Conservation (phyloP, 164 flowering plant genomes). For the Vitis riparia region DNA sequence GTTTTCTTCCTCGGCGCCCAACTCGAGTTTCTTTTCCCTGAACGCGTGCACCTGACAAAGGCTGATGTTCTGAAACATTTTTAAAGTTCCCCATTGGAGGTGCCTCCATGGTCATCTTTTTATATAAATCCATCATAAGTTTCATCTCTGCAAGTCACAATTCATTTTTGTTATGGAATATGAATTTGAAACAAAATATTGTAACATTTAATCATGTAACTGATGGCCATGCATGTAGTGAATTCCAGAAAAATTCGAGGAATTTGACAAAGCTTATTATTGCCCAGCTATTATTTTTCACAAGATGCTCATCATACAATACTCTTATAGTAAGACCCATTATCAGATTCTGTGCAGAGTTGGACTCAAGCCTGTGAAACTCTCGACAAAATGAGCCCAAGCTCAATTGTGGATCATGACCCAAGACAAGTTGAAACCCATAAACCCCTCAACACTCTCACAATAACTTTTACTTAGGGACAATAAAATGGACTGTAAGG, state of each 20-base stretch:
- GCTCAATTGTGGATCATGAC: no score
- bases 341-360: no score
- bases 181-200: neutral
- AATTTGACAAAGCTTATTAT: neutral
- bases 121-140: conserved; percentile 16
- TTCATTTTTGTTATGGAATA: neutral
- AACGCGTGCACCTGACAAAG: neutral
- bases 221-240: neutral
- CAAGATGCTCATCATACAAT: no score
- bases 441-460: no score
- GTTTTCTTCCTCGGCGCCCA: neutral
- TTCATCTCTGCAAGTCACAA: conserved; percentile 18
- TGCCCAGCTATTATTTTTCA: no score
- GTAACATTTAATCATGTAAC: neutral
- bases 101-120: conserved; percentile 9
- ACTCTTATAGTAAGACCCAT: no score
- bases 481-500: no score
- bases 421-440: no score
- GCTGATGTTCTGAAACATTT: neutral
- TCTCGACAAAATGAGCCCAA: no score
- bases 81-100: neutral
- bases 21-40: neutral
- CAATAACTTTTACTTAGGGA: no score
- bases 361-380: no score
- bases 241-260: neutral